Evolutionary conservation across 176 grass and related monocot genomes (phyloP), one percentile per base, ranked within the genome.

Genomic region (Cenchrus fungigraminus): DNA sequence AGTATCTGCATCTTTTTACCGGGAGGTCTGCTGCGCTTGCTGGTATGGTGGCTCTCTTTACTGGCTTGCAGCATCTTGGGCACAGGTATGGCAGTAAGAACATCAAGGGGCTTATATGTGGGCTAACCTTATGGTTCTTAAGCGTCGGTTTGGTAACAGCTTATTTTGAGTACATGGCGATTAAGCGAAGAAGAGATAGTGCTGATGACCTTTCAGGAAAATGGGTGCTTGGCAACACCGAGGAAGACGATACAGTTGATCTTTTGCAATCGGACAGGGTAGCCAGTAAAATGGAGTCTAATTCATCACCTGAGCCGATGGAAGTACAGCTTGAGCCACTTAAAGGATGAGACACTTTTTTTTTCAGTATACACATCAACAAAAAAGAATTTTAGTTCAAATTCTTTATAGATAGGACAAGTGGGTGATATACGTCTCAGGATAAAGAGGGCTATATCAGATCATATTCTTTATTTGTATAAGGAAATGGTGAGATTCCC

Each of bases 271-370:
- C 83, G 8, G 74, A 84, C 47, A 88, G 70, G 19, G 74, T 44
- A 15, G 83, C 6, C 64, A 63, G 69, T 81, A 93, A 93, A 90
- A 32, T 82, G 60, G 85, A 91, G 31, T 66, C 85, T 73, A 16
- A 91, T 89, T 89, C 88, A 31, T 89, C 90, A 70, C 79, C 85
- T 63, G 84, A 60, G 61, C 53, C 81, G 54, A 88, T 83, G 83
- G 91, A 92, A 90, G 85, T 94, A 82, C 93, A 95, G 65, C 96
- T 98, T 55, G 80, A 94, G 80, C 85, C 86, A 88, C 85, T 93
- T 65, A 92, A 73, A 65, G 85, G 87, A 93, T 93, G 79, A 85
- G 17, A 78, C 28, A 71, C 9, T 4, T 85, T 64, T 80, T 72
- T 85, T 64, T 80, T 72, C 62, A 10, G 28, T 46, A 52, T 71